phyloP scores from a whole-genome alignment of 2,329 filamentous ascomycete species.

The Xylaria sp. region DNA sequence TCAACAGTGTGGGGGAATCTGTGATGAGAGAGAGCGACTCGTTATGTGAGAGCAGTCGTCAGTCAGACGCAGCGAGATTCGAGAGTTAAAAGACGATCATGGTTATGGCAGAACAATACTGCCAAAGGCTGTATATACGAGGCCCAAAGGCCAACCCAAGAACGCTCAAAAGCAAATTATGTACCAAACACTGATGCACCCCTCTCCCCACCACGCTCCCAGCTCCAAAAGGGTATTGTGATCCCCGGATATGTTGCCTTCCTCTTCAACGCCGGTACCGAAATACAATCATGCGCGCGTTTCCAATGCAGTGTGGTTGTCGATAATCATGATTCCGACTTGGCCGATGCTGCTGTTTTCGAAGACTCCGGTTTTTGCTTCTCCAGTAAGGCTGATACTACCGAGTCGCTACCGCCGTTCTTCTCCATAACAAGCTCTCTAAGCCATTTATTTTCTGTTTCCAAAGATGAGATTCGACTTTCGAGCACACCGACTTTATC shows the following conservation, averaged over 20 bases:
- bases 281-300: constrained; percentile 37
- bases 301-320: constrained; percentile 19
- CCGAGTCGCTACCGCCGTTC: constrained; percentile 70
- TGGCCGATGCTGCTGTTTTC: constrained; percentile 38
- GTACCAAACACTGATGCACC: constrained; percentile 20
- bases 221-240: constrained; percentile 28
- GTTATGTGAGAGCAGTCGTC: neutral
- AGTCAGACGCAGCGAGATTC: neutral
- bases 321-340: constrained; percentile 33
- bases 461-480: constrained; percentile 73
- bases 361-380: constrained; percentile 56
- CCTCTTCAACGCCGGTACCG: constrained; percentile 35
- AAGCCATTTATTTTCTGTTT: constrained; percentile 60
- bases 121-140: constrained; percentile 38
- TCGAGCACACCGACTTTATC: constrained; percentile 82
- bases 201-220: constrained; percentile 10
- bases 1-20: neutral
- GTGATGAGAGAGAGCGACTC: neutral
- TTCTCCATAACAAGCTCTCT: constrained; percentile 83
- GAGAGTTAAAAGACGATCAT: constrained; percentile 3
- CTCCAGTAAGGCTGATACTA: constrained; percentile 63
- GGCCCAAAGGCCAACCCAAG: constrained; percentile 12
- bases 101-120: constrained; percentile 26
- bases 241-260: constrained; percentile 27
- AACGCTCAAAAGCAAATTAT: constrained; percentile 21